Evolutionary conservation across 306 rosid species (phyloP), one percentile per base, ranked within the genome.

Genomic region (Prunus kanzakura): DNA sequence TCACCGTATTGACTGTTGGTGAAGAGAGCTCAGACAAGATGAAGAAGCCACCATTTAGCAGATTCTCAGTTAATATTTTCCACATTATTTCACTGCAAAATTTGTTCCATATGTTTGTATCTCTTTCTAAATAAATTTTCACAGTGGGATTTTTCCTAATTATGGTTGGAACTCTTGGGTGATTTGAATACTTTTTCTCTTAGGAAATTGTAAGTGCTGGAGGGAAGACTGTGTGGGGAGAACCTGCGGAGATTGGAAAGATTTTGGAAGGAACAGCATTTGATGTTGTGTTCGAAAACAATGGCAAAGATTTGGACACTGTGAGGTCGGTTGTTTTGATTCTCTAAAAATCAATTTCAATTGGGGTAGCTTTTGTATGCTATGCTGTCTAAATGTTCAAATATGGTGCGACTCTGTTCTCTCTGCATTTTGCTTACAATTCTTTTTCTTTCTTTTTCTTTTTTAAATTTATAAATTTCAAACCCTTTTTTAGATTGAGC

Each of bases 251-350:
- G 10, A 88, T 95, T 55, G 92, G 88, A 30, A 92, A 72, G 68
- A 79, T 79, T 71, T 79, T 92, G n/a, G 91, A 85, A 80, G 90
- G 90, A 61, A 88, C 90, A 70, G 60, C 83, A 22, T 92, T 92
- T 84, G 97, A 95, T 87, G 97, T 83, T 83, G 97, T 95, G 77
- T 87, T 92, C 90, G 96, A 95, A 70, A 95, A 95, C 84, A 92
- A 95, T 72, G 99, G 97, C 87, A 95, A 95, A 87, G 97, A 92
- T 83, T 84, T 95, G 72, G 93, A 90, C 14, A 18, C 96, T 58
- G 91, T 90, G 64, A 90, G 89, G 98, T 92, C 57, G 74, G 90
- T 80, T 71, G 4, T 35, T 63, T 74, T 27, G 6, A 35, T 57
- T 61, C 65, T 77, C 30, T 13, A 71, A 35, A 25, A 20, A 30